These are phyloP conservation scores for Carallia pectinifolia DNA, from an alignment of 345 rosid species.

Conservation along the genomic window DNA sequence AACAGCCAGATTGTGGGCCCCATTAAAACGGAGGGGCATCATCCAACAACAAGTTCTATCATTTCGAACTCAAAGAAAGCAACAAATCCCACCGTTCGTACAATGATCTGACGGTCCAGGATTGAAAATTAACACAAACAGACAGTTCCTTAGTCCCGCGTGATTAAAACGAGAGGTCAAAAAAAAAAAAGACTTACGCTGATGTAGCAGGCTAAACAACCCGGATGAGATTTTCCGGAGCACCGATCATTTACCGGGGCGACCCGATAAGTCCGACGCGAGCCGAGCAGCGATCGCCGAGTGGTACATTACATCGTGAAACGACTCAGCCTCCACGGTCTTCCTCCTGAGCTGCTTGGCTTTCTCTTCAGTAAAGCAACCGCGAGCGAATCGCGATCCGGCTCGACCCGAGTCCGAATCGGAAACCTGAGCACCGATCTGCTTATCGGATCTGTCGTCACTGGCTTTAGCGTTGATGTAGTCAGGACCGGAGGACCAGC, in stretches of 20 bases:
- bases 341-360: constrained; percentile 59
- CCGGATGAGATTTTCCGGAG: background rate
- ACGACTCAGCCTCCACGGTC: constrained; percentile 44
- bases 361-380: constrained; percentile 71
- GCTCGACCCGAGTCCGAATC: constrained; percentile 21
- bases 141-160: too few species aligned
- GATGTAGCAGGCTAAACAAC: too few species aligned
- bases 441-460: constrained; percentile 10
- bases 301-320: constrained; percentile 75
- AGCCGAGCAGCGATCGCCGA: constrained; percentile 72
- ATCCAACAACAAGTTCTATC: background rate
- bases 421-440: constrained; percentile 1
- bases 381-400: constrained; percentile 32
- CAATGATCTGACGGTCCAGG: background rate
- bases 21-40: background rate
- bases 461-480: constrained; percentile 34
- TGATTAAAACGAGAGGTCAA: too few species aligned
- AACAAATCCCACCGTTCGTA: background rate
- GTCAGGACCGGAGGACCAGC: constrained; percentile 60
- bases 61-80: background rate
- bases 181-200: too few species aligned
- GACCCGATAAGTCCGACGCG: constrained; percentile 50
- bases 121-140: too few species aligned
- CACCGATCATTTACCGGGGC: constrained; percentile 22
- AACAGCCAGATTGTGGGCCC: background rate